These are phyloP conservation scores for Blastosporella zonata DNA, from an alignment of 1,284 basidiomycete species.

Conservation along the genomic window DNA sequence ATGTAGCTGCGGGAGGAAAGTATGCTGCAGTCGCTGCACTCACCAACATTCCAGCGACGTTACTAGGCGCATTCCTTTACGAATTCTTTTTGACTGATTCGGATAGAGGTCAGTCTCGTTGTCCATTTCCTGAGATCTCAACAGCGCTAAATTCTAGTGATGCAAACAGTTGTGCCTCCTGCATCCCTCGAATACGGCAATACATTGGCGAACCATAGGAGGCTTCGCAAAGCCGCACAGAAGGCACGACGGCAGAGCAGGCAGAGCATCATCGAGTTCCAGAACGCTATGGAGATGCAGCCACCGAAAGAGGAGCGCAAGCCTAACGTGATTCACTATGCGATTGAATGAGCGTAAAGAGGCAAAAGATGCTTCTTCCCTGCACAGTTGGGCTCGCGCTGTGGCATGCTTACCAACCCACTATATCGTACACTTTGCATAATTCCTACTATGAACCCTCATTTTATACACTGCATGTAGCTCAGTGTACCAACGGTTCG, in stretches of 20 bases:
- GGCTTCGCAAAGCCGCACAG: constrained; percentile 5
- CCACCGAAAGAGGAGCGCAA: constrained; percentile 5
- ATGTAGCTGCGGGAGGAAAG: constrained; percentile 47
- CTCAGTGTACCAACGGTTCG: too few relatives aligned
- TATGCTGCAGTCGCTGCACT: constrained; percentile 66
- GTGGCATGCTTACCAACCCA: too few relatives aligned
- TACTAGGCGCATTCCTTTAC: constrained; percentile 50
- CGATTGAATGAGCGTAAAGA: not conserved
- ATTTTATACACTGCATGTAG: too few relatives aligned
- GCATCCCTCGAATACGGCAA: constrained; percentile 16
- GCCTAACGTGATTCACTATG: constrained; percentile 6
- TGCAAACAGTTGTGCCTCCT: constrained; percentile 9
- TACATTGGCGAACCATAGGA: constrained; percentile 9
- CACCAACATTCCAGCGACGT: constrained; percentile 61
- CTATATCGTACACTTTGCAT: not conserved
- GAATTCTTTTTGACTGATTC: constrained; percentile 54
- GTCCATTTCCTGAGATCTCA: too few relatives aligned
- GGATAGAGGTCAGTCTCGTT: constrained; percentile 35
- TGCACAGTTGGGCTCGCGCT: too few relatives aligned
- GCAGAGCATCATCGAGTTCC: constrained; percentile 14
- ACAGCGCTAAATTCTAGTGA: not conserved
- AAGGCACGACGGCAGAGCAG: constrained; percentile 10
- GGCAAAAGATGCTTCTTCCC: too few relatives aligned
- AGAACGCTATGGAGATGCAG: constrained; percentile 7
- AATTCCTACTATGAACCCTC: not conserved